Evolutionary conservation across 2,329 filamentous ascomycete genomes (phyloP), one percentile per base, ranked within the genome.

Genomic region (Alternaria metachromatica): DNA sequence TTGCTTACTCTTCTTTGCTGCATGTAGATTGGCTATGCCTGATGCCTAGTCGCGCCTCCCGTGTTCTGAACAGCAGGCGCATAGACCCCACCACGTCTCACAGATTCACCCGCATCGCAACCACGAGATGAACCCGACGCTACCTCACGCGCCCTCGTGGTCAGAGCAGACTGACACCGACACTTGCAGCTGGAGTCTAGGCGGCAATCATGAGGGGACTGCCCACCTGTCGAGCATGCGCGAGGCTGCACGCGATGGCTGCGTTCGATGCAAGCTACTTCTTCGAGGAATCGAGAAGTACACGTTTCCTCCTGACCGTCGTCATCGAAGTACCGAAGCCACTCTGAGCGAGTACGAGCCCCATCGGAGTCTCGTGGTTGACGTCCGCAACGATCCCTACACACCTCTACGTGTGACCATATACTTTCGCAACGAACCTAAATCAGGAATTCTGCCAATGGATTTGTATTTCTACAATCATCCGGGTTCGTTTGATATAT

Each of bases 131-230:
- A n/a, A 0, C 4, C 15, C 4, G 15, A 18, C 15, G 4, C 2
- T 3, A 41, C 15, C 33, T 2, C 33, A 6, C 0, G 15, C 33
- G 15, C 33, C 4, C 33, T 6, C 1, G 2, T 41, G 33, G 33
- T 41, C 33, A 18, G 15, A 41, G 2, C 8, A 41, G 15, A 10
- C 8, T 5, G 2, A 2, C 5, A 2, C 0, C 0, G 4, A 8
- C 2, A 18, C 8, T 8, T 41, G 33, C 8, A 10, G 4, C 15
- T 41, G 33, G 33, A 15, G n/a, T n/a, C n/a, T n/a, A n/a, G n/a
- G n/a, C n/a, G n/a, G 33, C 15, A 5, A n/a, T 3, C 33, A 41
- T 2, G 7, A 41, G 8, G 33, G 33, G 7, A 2, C 0, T 5
- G 10, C 0, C 33, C 10, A 2, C 0, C 4, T 41, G 15, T 41